Evolutionary conservation across 345 rosid genomes (phyloP), one percentile per base, ranked within the genome.

Genomic region (Alliaria petiolata): DNA sequence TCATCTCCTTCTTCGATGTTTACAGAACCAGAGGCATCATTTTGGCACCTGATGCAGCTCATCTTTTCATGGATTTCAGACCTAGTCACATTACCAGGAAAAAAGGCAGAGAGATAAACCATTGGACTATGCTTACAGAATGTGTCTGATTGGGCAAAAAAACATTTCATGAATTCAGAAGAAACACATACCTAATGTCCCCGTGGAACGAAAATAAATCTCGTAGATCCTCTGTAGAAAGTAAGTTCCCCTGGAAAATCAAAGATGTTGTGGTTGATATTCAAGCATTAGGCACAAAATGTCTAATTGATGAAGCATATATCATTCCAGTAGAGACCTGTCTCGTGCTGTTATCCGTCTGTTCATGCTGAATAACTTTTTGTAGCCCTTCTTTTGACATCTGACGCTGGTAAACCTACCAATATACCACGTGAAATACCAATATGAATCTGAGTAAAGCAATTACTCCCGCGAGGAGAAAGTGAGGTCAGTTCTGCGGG

Each of bases 381-480:
- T 95, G 97, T 79, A 95, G 97, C 81, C 99, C 99, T 85, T 95
- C 99, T 75, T 91, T 95, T 59, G 95, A 95, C 96, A 95, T 85
- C 80, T 95, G 99, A 35, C 97, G 96, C 85, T 91, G 99, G 74
- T 88, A 95, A 45, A 91, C 99, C 99, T 95, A 54, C 62, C 72
- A 77, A 80, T 74, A 53, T 28, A 76, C 35, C 54, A 65, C 25
- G 22, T 14, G 35, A 47, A 33, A 8, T 14, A 47, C 69, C 44
- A 69, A 66, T 45, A 62, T 63, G 44, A 65, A 62, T 59, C 62
- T 62, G 30, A 63, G 53, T 31, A n/a, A n/a, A n/a, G n/a, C n/a
- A n/a, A n/a, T 49, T 42, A 39, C n/a, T n/a, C n/a, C n/a, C n/a
- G 65, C 39, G 54, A 60, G 43, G 49, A 38, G 42, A 66, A 55